Percentiles rank a stretch among this genome's conserved stretches.
phyloP scores from a whole-genome alignment of 352 stramenopile genomes.

The Paralagenidium karlingii region DNA sequence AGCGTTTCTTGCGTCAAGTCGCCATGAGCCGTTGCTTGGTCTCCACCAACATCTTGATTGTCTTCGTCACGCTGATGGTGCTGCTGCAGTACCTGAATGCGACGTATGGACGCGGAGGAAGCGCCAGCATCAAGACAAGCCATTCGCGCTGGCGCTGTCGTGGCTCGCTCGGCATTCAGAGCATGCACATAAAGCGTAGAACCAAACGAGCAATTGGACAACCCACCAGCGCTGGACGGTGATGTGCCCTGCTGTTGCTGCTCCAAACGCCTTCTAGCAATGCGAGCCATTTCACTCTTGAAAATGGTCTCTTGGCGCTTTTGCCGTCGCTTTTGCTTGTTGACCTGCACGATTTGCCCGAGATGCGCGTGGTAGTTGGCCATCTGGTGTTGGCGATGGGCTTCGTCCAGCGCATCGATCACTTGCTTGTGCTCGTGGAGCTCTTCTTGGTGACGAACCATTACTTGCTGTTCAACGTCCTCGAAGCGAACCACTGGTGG shows the following conservation, averaged over 20 bases:
- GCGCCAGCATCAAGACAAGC: neutral
- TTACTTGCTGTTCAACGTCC: too few relatives aligned
- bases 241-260: neutral
- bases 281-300: constrained; percentile 12
- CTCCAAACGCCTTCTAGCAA: constrained; percentile 14
- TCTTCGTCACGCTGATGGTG: too few relatives aligned
- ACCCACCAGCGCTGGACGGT: neutral
- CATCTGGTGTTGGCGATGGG: constrained; percentile 6
- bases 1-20: constrained; percentile 6
- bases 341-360: too few relatives aligned
- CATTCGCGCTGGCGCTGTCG: neutral
- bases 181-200: neutral
- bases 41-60: too few relatives aligned
- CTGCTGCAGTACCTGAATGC: too few relatives aligned
- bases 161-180: neutral
- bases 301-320: constrained; percentile 19
- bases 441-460: too few relatives aligned
- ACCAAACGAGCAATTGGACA: neutral
- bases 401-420: too few relatives aligned
- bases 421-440: too few relatives aligned
- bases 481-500: neutral
- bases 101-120: constrained; percentile 1
- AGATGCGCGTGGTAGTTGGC: constrained; percentile 22
- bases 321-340: constrained; percentile 18
- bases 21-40: too few relatives aligned